Evolutionary conservation across 768 basidiomycete species (phyloP), one percentile per base, ranked within the genome.

Genomic region (Mrakia gelida): DNA sequence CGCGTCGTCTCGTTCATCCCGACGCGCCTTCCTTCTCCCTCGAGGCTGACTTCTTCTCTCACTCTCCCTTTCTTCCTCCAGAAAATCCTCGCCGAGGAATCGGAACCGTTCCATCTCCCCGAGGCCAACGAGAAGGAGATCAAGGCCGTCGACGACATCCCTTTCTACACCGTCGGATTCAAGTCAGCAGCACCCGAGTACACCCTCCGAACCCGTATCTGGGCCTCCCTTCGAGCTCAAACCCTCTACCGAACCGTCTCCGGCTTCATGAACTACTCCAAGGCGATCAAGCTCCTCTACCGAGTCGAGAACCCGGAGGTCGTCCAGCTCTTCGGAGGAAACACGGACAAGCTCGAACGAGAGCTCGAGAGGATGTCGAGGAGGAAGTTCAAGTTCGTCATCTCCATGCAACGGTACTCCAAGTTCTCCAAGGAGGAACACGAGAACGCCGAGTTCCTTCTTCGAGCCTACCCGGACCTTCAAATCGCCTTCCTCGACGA

Each of bases 241-340:
- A 99, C 97, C 2, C 89, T 99, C n/a, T 98, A 99, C 84, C 91
- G 97, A 80, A 99, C 97, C 23, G 96, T 99, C 23, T 98, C 97
- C 54, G 97, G 97, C 73, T 98, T 99, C 93, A 98, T 98, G 97
- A 99, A 99, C 86, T 98, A 99, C 85, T 91, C 93, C 81, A 99
- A 99, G 87, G 97, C 97, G 16, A 98, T 99, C 90, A 99, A 99
- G 84, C 87, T 99, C 54, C 89, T 99, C 28, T 96, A 98, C 85
- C 94, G 96, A 77, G 97, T 99, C 61, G 97, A 99, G 87, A 98
- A 98, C 86, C 97, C 97, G 11, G 97, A 99, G 85, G 93, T 99
- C 70, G 97, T 99, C 26, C 96, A 98, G 85, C 88, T 92, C 70
- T 98, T 94, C 81, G 96, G 97, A 59, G 96, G 95, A 21, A 98